Evolutionary conservation across 2,329 filamentous ascomycete species (phyloP).

Genomic region (Botrytis fragariae): DNA sequence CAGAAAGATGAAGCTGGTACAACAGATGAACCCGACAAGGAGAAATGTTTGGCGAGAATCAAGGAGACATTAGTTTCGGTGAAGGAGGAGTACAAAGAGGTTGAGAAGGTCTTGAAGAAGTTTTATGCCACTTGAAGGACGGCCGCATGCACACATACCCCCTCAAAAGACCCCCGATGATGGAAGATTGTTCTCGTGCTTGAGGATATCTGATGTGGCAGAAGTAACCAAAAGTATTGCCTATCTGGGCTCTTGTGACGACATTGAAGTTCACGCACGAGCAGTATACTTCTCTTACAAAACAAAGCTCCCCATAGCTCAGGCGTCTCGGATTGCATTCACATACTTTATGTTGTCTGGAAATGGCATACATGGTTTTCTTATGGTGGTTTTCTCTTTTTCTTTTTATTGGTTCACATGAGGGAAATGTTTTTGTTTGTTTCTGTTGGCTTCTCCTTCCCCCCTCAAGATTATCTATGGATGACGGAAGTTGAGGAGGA

Average conservation of each 20-base stretch:
- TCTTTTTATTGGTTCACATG: conserved; percentile 10
- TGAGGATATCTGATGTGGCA: conserved; percentile 16
- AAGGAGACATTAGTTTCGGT: conserved; percentile 66
- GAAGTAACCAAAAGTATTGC: conserved; percentile 7
- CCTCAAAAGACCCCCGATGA: conserved; percentile 1
- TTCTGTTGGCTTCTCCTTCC: neutral
- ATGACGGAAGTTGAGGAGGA: conserved; percentile 3
- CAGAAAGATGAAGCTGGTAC: conserved; percentile 75
- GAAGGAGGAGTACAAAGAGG: conserved; percentile 73
- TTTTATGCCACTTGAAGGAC: conserved; percentile 33
- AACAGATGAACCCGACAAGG: conserved; percentile 61
- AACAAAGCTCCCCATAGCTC: conserved; percentile 30
- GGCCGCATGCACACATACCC: neutral
- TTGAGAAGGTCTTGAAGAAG: conserved; percentile 64
- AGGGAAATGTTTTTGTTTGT: conserved; percentile 11
- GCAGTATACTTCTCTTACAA: conserved; percentile 34
- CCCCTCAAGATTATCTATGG: conserved; percentile 2
- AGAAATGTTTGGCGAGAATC: conserved; percentile 68
- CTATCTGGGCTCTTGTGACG: conserved; percentile 25
- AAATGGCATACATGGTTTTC: conserved; percentile 19
- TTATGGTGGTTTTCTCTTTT: conserved; percentile 16
- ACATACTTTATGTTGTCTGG: conserved; percentile 22
- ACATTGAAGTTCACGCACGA: conserved; percentile 34
- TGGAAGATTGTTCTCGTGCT: conserved; percentile 29
- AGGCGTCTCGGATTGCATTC: conserved; percentile 30